These are phyloP conservation scores for Gossypium sturtianum DNA, from an alignment of 345 rosid species.

Conservation along the genomic window DNA sequence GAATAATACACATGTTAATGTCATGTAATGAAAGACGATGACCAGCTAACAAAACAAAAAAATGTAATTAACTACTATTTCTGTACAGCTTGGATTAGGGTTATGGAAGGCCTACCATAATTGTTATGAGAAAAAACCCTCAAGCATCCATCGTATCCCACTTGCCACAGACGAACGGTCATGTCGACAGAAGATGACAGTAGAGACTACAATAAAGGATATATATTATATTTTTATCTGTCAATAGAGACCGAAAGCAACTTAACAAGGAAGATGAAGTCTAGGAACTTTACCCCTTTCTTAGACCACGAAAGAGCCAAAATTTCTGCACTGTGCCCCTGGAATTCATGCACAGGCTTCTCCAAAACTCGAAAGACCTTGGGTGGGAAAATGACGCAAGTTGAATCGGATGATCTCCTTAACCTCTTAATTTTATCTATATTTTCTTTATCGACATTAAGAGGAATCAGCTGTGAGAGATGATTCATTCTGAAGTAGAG, in stretches of 20 bases:
- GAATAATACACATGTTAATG: not conserved
- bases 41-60: not conserved
- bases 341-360: constrained; percentile 53
- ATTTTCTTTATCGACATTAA: constrained; percentile 29
- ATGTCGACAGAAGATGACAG: constrained; percentile 50
- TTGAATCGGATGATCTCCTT: constrained; percentile 33
- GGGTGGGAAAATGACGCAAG: constrained; percentile 48
- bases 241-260: constrained; percentile 2
- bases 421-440: constrained; percentile 25
- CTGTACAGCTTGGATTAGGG: not conserved
- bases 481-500: constrained; percentile 43
- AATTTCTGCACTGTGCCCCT: constrained; percentile 47
- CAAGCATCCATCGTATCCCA: constrained; percentile 40
- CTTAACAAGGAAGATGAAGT: not conserved
- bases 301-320: constrained; percentile 68
- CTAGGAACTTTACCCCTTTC: constrained; percentile 33
- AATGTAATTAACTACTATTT: not conserved
- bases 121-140: constrained; percentile 47
- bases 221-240: not conserved
- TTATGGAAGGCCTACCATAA: constrained; percentile 32
- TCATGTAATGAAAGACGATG: not conserved
- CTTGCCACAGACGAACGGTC: constrained; percentile 57
- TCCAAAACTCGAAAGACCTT: constrained; percentile 46
- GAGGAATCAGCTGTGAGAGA: constrained; percentile 31
- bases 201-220: constrained; percentile 30